These are phyloP conservation scores for Taiozyma onychis DNA, from an alignment of 1,139 yeast species.

Conservation along the genomic window DNA sequence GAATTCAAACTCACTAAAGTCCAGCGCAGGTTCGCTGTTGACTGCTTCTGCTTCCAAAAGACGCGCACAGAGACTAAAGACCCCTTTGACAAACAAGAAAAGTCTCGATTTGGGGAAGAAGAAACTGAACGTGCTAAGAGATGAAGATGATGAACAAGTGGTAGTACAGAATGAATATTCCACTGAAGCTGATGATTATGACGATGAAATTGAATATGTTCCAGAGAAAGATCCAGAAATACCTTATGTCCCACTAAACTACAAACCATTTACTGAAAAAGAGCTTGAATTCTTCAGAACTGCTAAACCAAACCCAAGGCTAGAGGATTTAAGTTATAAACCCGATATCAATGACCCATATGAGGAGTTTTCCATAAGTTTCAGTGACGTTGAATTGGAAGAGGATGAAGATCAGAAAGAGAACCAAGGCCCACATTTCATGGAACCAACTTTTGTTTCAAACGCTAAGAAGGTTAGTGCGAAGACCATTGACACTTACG, in stretches of 20 bases:
- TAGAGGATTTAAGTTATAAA: conserved; percentile 4
- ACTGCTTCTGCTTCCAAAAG: conserved; percentile 6
- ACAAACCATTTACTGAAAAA: conserved; percentile 27
- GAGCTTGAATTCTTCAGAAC: conserved; percentile 17
- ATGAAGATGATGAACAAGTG: conserved; percentile 8
- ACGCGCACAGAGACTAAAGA: conserved; percentile 12
- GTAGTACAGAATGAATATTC: not conserved
- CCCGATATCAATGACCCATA: conserved; percentile 7
- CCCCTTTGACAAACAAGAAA: conserved; percentile 14
- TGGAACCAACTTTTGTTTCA: conserved; percentile 21
- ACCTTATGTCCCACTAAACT: conserved; percentile 32
- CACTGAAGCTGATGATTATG: conserved; percentile 24
- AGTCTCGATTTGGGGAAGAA: conserved; percentile 10
- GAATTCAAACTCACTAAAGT: not conserved
- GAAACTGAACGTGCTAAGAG: conserved; percentile 15
- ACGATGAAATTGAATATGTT: conserved; percentile 35
- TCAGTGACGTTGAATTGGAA: conserved; percentile 11
- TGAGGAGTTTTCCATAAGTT: conserved; percentile 17
- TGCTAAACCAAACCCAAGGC: conserved; percentile 9
- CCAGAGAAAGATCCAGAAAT: conserved; percentile 29
- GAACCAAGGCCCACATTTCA: conserved; percentile 15
- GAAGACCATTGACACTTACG: conserved; percentile 11
- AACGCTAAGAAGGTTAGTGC: conserved; percentile 9
- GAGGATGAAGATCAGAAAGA: conserved; percentile 9
- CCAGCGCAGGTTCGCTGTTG: not conserved